Evolutionary conservation across 441 rosid genomes (phyloP), one percentile per base, ranked within the genome.

Genomic region (Euphorbia celastroides): DNA sequence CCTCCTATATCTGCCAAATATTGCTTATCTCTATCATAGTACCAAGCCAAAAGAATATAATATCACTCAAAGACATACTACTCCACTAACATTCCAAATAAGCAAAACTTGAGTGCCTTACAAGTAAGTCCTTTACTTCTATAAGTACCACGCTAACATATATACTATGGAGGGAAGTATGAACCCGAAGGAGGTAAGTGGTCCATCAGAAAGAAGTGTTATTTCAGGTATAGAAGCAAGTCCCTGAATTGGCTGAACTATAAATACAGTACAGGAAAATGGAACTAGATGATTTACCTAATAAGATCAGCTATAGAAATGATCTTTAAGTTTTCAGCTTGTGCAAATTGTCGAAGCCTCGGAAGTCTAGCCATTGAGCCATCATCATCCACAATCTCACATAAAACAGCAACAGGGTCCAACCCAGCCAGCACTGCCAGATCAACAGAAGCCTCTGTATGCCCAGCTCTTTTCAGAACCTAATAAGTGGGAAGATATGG

Each of bases 371-470:
- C 96, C 96, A 89, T 86, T 68, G 90, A 89, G 23, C 96, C 92
- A 85, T 89, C 96, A 69, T 89, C 92, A 73, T 89, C 96, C 52
- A 85, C 92, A 67, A 89, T 78, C 83, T 87, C 90, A 68, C 93
- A 87, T 14, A 92, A 78, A 72, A 89, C 88, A 59, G 80, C 96
- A 65, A 84, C 93, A 46, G 97, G 97, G 23, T 80, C 78, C 27
- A 91, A 73, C 66, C 96, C 98, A 76, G 98, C 98, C 60, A 93
- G 83, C 72, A 89, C 63, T 5, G 95, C 79, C 63, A 93, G 93
- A 83, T 93, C 98, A 71, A 87, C 92, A 60, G 97, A 81, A 67
- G 96, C 99, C 76, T 93, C 99, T n/a, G 99, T 93, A 71, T 93
- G 99, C 22, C 99, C 96, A 73, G 99, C 97, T 74, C 99, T 79